Conservation (phyloP, 495 filamentous ascomycete genomes). For the Peziza echinospora region DNA sequence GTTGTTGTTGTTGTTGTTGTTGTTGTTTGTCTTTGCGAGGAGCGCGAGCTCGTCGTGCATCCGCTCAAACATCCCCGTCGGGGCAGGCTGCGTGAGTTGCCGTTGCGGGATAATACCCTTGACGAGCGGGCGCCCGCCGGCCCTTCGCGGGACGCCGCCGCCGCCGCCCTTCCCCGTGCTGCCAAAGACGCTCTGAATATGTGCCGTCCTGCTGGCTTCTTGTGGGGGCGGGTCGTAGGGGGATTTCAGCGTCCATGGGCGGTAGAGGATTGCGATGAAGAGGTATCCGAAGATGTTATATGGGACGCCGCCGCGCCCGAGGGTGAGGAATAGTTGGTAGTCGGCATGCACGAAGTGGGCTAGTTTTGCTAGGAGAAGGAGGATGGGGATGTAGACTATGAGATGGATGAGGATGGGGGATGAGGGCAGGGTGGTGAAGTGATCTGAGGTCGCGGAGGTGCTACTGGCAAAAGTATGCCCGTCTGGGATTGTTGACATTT, state of each 20-base stretch:
- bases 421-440: no score
- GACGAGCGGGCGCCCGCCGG: conserved; percentile 39
- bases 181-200: no score
- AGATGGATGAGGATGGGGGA: no score
- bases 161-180: no score
- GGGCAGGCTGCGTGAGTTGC: conserved; percentile 44
- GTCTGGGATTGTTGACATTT: no score
- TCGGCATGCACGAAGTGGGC: no score
- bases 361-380: no score
- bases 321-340: conserved; percentile 51
- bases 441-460: no score
- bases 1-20: conserved; percentile 68
- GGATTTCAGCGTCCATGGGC: conserved; percentile 23
- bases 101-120: conserved; percentile 62
- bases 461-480: no score
- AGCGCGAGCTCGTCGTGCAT: conserved; percentile 29
- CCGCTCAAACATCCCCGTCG: conserved; percentile 27
- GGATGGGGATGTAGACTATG: no score
- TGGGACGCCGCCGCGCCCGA: conserved; percentile 65
- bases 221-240: conserved; percentile 21
- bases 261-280: conserved; percentile 43
- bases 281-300: conserved; percentile 51
- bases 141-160: no score
- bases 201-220: no score
- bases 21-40: conserved; percentile 30